Percentiles rank a stretch among this genome's conserved stretches.
Evolutionary conservation across 2,329 filamentous ascomycete species (phyloP).

Genomic region (Hypoxylon sp.): DNA sequence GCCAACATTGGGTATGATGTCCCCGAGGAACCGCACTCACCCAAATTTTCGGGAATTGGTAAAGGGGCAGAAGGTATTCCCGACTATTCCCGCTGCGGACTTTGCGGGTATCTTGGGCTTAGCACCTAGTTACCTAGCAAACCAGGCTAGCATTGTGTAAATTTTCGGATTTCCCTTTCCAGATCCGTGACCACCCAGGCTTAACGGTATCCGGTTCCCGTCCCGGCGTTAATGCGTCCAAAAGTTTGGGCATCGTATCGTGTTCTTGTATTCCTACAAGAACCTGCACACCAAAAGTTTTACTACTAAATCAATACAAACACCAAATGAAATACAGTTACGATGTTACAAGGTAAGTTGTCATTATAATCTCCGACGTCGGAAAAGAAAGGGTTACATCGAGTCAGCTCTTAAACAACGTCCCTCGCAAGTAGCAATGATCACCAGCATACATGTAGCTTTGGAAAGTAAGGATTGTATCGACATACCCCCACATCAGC

Average conservation of each 20-base stretch:
- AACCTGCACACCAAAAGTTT: background rate
- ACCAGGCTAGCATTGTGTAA: too few species aligned
- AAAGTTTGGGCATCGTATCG: too few species aligned
- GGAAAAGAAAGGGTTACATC: constrained; percentile 1
- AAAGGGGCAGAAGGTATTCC: constrained; percentile 22
- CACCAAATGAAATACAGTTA: background rate
- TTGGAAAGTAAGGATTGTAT: background rate
- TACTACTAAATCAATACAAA: background rate
- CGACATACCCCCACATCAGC: background rate
- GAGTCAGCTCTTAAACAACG: background rate
- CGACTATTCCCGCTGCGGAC: constrained; percentile 31
- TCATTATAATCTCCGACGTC: background rate
- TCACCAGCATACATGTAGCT: background rate
- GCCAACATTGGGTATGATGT: background rate
- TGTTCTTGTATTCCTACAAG: too few species aligned
- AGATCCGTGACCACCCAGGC: too few species aligned
- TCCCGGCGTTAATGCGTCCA: too few species aligned
- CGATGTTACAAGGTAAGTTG: background rate
- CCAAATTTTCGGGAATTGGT: constrained; percentile 16
- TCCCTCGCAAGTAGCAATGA: background rate
- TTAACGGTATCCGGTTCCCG: background rate
- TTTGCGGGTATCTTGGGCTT: constrained; percentile 21
- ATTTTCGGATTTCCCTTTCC: background rate
- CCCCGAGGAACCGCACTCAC: constrained; percentile 1
- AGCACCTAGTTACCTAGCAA: too few species aligned